A percentile compares a stretch with the other conserved stretches of the same genome.
These are phyloP conservation scores for Apiospora hydei DNA, from an alignment of 2,329 filamentous ascomycete species.

Conservation along the genomic window DNA sequence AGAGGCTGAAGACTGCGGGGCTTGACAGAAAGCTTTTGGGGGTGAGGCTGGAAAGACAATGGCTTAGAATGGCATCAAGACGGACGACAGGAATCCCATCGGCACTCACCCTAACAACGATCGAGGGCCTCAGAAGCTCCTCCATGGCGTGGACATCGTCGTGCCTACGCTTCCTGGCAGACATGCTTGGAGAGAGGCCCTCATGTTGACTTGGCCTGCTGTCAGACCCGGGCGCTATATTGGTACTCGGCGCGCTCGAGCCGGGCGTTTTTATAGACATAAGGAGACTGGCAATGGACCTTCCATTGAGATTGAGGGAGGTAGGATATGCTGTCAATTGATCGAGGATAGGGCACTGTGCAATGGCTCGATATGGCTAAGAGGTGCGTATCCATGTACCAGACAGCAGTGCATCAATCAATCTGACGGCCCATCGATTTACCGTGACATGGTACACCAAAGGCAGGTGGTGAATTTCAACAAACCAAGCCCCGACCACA, in stretches of 20 bases:
- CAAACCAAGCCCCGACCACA: neutral
- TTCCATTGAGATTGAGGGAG: conserved; percentile 5
- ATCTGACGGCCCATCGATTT: neutral
- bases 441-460: conserved; percentile 3
- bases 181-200: conserved; percentile 33
- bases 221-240: conserved; percentile 9
- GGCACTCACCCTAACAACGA: conserved; percentile 58
- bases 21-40: conserved; percentile 58
- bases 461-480: neutral
- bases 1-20: conserved; percentile 65
- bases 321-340: neutral
- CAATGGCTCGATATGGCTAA: neutral
- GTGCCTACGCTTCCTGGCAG: conserved; percentile 45
- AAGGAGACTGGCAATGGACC: neutral
- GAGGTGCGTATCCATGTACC: neutral
- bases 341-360: neutral
- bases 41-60: conserved; percentile 57
- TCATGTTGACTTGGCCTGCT: conserved; percentile 8
- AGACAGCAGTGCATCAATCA: neutral
- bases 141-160: conserved; percentile 53
- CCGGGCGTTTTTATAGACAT: conserved; percentile 21
- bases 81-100: neutral
- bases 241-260: conserved; percentile 13
- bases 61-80: conserved; percentile 7
- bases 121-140: conserved; percentile 58